A percentile compares a stretch with the other conserved stretches of the same genome.
Evolutionary conservation across 2,329 filamentous ascomycete genomes (phyloP).

Genomic region (Alternaria triticimaculans): DNA sequence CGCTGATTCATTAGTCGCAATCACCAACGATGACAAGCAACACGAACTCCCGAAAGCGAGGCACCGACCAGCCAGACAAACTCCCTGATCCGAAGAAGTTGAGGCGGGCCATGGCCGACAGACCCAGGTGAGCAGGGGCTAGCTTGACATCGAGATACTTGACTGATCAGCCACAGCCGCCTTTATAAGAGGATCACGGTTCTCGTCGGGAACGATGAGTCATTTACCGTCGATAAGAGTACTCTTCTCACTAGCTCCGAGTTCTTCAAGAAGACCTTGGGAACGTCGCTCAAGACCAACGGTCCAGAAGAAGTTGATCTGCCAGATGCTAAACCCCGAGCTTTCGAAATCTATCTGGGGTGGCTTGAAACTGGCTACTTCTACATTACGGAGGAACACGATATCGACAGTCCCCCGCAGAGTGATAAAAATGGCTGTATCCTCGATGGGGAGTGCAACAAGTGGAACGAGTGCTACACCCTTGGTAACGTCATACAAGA

Average conservation of each 20-base stretch:
- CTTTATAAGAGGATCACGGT: not conserved
- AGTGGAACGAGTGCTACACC: not conserved
- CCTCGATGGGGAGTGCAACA: accelerated
- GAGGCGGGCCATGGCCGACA: not conserved
- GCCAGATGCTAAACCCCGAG: not conserved
- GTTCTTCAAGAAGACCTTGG: not conserved
- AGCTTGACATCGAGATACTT: not conserved
- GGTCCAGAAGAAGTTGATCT: not conserved
- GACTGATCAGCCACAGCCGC: not conserved
- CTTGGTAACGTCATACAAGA: not conserved
- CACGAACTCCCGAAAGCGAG: not conserved
- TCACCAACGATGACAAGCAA: not conserved
- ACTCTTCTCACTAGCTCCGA: not conserved
- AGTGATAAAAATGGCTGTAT: too few relatives aligned
- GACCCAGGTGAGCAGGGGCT: not conserved
- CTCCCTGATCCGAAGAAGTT: not conserved
- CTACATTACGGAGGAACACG: not conserved
- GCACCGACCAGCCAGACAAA: accelerated
- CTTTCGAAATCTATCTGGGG: not conserved
- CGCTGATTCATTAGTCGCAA: too few relatives aligned
- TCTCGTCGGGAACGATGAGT: not conserved
- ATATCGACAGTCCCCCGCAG: too few relatives aligned
- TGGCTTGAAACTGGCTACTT: not conserved
- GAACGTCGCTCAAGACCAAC: not conserved
- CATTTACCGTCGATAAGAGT: not conserved